phyloP scores from a whole-genome alignment of 495 filamentous ascomycete genomes.

The Halenospora varia region DNA sequence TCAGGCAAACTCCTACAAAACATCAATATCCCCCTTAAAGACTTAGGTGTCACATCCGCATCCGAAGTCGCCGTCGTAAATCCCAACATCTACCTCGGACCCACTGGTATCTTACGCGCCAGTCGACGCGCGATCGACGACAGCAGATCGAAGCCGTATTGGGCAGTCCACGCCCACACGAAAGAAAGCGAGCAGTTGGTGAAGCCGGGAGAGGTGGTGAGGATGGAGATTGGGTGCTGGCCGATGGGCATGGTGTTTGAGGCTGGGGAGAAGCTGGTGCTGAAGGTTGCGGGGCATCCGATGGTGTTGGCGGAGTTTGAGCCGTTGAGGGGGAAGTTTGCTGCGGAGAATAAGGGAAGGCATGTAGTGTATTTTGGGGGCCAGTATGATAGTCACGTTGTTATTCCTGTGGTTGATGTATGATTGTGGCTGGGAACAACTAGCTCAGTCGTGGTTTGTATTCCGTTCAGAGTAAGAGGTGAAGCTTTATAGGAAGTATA shows the following conservation, averaged over 20 bases:
- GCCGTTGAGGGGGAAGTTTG: too few species aligned
- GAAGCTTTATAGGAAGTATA: too few species aligned
- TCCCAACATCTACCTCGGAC: neutral
- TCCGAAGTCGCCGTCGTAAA: neutral
- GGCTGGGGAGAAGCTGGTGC: neutral
- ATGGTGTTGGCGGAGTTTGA: too few species aligned
- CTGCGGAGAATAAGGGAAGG: too few species aligned
- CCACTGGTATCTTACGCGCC: constrained; percentile 32
- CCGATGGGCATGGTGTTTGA: neutral
- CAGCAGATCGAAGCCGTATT: neutral
- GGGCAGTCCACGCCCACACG: neutral
- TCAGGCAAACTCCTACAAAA: constrained; percentile 31
- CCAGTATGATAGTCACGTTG: too few species aligned
- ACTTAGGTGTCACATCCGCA: neutral
- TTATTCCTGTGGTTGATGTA: too few species aligned
- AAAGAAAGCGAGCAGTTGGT: neutral
- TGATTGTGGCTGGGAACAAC: too few species aligned
- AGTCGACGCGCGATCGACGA: constrained; percentile 23
- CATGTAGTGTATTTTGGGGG: too few species aligned
- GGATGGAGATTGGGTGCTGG: neutral
- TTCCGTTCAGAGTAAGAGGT: too few species aligned
- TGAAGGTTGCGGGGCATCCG: neutral
- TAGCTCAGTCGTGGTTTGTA: too few species aligned
- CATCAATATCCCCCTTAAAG: constrained; percentile 30
- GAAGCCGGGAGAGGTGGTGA: neutral